A percentile compares a stretch with the other conserved stretches of the same genome.
These are phyloP conservation scores for Flaveria ramosissima DNA, from an alignment of 129 eudicot genomes.

Conservation along the genomic window DNA sequence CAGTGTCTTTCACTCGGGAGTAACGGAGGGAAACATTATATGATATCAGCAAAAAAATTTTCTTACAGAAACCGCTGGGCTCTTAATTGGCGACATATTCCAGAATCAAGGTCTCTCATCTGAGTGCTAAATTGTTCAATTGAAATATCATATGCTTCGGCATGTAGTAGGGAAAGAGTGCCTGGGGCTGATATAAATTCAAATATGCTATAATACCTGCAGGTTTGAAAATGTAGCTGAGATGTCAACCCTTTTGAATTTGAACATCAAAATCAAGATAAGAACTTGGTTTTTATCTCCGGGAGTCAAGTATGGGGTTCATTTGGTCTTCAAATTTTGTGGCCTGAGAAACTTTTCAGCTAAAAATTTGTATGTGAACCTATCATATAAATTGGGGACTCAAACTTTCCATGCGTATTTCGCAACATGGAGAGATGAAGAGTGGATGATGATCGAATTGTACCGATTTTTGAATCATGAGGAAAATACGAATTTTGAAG, in stretches of 20 bases:
- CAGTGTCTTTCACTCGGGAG: constrained; percentile 10
- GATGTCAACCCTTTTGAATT: constrained; percentile 7
- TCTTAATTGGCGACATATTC: background rate
- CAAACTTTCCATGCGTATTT: constrained; percentile 19
- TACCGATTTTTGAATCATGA: background rate
- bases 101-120: background rate
- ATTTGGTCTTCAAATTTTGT: constrained; percentile 25
- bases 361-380: constrained; percentile 16
- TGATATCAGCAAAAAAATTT: constrained; percentile 15
- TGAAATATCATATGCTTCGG: too few species aligned
- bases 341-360: background rate
- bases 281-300: constrained; percentile 5
- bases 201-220: background rate
- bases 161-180: background rate
- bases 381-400: background rate
- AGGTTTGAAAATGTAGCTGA: constrained; percentile 12
- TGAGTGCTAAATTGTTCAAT: too few species aligned
- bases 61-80: background rate
- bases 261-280: background rate
- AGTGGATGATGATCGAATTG: constrained; percentile 26
- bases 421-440: constrained; percentile 16
- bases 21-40: background rate
- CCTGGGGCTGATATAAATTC: background rate
- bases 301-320: background rate
- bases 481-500: background rate